These are phyloP conservation scores for Isoetes taiwanensis DNA, from an alignment of 75 land plant genomes.

Conservation along the genomic window DNA sequence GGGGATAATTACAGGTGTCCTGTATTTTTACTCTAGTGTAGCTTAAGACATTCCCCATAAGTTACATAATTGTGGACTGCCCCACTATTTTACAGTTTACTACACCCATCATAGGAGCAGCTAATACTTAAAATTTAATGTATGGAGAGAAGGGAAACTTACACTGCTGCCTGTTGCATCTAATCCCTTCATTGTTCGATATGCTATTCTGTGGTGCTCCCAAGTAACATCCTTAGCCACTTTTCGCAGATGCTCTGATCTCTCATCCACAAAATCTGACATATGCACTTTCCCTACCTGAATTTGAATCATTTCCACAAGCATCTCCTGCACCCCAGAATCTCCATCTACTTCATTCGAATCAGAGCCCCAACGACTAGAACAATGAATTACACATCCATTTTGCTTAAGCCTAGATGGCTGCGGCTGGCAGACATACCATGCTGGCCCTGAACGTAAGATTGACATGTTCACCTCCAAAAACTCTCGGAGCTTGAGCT, in stretches of 20 bases:
- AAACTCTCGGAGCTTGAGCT: too few species aligned
- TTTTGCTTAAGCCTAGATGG: too few species aligned
- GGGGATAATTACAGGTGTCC: too few species aligned
- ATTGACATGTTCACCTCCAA: too few species aligned
- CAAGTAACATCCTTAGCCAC: constrained; percentile 16
- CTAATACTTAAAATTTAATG: background rate
- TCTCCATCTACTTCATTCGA: constrained; percentile 22
- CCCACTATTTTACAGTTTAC: too few species aligned
- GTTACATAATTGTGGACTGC: too few species aligned
- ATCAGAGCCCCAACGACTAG: too few species aligned
- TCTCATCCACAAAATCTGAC: constrained; percentile 27
- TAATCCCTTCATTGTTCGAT: constrained; percentile 29
- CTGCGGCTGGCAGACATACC: too few species aligned
- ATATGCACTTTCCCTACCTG: constrained; percentile 23
- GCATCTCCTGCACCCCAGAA: constrained; percentile 19
- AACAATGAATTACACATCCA: too few species aligned
- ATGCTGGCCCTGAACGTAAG: too few species aligned
- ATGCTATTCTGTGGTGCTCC: constrained; percentile 22
- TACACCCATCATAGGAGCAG: background rate
- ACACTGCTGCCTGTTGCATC: constrained; percentile 29
- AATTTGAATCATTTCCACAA: constrained; percentile 32
- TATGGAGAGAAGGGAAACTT: background rate
- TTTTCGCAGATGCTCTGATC: constrained; percentile 15
- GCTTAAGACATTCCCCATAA: too few species aligned
- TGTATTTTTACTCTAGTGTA: too few species aligned